These are phyloP conservation scores for Colletotrichum noveboracense DNA, from an alignment of 2,329 filamentous ascomycete genomes.

Conservation along the genomic window DNA sequence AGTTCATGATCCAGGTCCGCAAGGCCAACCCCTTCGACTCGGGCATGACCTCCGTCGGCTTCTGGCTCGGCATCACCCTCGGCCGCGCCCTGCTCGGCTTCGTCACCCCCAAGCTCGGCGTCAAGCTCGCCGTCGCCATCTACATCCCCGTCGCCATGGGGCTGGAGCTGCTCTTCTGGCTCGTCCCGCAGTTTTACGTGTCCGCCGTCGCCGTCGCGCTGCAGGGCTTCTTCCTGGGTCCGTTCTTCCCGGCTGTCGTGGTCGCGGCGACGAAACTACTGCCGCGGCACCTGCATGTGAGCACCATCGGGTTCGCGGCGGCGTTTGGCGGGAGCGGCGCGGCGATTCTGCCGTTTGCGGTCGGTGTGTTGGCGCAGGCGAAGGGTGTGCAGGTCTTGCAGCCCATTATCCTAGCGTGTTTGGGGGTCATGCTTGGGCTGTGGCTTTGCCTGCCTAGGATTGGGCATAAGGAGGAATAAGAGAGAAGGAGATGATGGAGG, in stretches of 20 bases:
- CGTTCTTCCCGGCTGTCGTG: slow-evolving; percentile 76
- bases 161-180: slow-evolving; percentile 79
- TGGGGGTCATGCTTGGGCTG: slow-evolving; percentile 46
- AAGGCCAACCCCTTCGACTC: slow-evolving; percentile 70
- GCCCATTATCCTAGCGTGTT: slow-evolving; percentile 58
- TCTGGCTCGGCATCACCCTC: slow-evolving; percentile 81
- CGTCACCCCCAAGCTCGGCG: slow-evolving; percentile 73
- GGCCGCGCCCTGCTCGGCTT: slow-evolving; percentile 76
- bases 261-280: slow-evolving; percentile 73
- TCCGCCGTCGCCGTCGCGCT: slow-evolving; percentile 74
- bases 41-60: slow-evolving; percentile 79
- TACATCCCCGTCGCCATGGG: slow-evolving; percentile 71
- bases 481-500: not conserved
- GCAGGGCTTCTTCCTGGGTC: slow-evolving; percentile 81
- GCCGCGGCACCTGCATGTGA: slow-evolving; percentile 76
- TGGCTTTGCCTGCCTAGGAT: slow-evolving; percentile 53
- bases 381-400: slow-evolving; percentile 62
- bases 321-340: slow-evolving; percentile 78
- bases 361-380: slow-evolving; percentile 68
- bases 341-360: slow-evolving; percentile 68
- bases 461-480: slow-evolving; percentile 42
- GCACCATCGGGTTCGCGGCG: slow-evolving; percentile 77
- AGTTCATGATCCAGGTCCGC: slow-evolving; percentile 81
- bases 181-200: slow-evolving; percentile 78
- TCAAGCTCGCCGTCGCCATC: slow-evolving; percentile 65